Conservation (phyloP, 1,284 basidiomycete species). For the Sporisorium scitamineum region DNA sequence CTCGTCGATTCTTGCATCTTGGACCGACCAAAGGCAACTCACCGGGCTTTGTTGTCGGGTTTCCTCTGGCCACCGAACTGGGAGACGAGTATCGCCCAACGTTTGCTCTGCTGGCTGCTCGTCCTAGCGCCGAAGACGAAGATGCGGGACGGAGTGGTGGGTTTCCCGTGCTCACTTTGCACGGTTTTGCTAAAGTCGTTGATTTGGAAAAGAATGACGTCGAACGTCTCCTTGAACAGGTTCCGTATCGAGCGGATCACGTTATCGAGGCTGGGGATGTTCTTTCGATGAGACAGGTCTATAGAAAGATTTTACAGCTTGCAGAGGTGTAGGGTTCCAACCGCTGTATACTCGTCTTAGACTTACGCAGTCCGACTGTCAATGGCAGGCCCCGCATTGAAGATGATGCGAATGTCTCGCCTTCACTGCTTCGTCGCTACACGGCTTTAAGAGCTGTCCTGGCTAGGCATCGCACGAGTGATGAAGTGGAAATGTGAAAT, state of each 20-base stretch:
- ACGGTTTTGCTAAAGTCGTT: background rate
- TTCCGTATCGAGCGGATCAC: background rate
- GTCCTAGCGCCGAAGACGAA: background rate
- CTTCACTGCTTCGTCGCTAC: no score
- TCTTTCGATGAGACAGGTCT: background rate
- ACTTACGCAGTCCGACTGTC: no score
- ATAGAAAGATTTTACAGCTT: background rate
- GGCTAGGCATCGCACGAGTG: no score
- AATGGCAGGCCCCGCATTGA: background rate
- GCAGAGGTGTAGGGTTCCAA: background rate
- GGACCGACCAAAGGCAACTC: slow-evolving; percentile 1
- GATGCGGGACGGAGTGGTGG: background rate
- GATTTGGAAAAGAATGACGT: background rate
- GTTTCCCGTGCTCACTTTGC: background rate
- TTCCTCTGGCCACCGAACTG: background rate
- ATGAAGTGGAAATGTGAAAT: no score
- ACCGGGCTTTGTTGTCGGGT: background rate
- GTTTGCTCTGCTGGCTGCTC: slow-evolving; percentile 9
- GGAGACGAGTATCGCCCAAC: background rate
- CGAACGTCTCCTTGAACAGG: background rate
- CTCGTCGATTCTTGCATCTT: slow-evolving; percentile 6
- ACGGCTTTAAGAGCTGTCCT: no score
- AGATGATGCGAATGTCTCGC: background rate
- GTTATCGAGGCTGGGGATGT: background rate
- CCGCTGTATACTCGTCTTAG: no score